Percentiles rank a stretch among this genome's conserved stretches.
phyloP scores from a whole-genome alignment of 2,329 filamentous ascomycete genomes.

The Colletotrichum nymphaeae region DNA sequence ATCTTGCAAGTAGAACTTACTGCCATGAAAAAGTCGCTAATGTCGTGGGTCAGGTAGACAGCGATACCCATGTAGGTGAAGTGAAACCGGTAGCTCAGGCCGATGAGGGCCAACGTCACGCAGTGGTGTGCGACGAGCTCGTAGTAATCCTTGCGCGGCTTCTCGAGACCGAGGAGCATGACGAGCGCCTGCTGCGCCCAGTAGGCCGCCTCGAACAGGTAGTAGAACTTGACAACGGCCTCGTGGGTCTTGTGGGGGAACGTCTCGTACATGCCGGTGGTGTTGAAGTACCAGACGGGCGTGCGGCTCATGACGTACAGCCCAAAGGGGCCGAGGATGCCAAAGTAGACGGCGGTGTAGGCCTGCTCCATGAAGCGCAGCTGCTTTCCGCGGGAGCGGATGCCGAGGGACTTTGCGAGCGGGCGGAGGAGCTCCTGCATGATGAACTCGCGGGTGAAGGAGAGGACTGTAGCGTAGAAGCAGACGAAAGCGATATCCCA shows the following conservation, averaged over 20 bases:
- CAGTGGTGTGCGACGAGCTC: constrained; percentile 80
- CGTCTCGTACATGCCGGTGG: constrained; percentile 75
- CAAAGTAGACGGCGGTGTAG: constrained; percentile 80
- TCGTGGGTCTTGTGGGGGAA: constrained; percentile 77
- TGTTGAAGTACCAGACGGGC: constrained; percentile 82
- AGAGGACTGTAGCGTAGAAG: constrained; percentile 78
- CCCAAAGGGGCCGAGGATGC: constrained; percentile 73
- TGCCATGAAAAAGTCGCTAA: constrained; percentile 81
- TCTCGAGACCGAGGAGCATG: constrained; percentile 75
- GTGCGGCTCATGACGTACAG: constrained; percentile 77
- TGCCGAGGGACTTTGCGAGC: constrained; percentile 67
- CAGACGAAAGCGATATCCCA: constrained; percentile 76
- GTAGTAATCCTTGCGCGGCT: constrained; percentile 79
- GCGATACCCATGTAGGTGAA: constrained; percentile 81
- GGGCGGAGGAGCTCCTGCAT: constrained; percentile 78
- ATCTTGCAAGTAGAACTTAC: constrained; percentile 56
- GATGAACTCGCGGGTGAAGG: constrained; percentile 80
- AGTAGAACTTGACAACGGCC: constrained; percentile 78
- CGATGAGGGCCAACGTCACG: constrained; percentile 76
- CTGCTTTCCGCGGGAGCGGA: constrained; percentile 72
- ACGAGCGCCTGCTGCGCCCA: constrained; percentile 82
- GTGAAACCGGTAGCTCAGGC: constrained; percentile 78
- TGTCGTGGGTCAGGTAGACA: constrained; percentile 80
- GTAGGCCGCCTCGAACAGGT: constrained; percentile 79
- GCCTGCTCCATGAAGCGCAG: constrained; percentile 81